Conservation (phyloP, 495 filamentous ascomycete species). For the Trypethelium eluteriae region DNA sequence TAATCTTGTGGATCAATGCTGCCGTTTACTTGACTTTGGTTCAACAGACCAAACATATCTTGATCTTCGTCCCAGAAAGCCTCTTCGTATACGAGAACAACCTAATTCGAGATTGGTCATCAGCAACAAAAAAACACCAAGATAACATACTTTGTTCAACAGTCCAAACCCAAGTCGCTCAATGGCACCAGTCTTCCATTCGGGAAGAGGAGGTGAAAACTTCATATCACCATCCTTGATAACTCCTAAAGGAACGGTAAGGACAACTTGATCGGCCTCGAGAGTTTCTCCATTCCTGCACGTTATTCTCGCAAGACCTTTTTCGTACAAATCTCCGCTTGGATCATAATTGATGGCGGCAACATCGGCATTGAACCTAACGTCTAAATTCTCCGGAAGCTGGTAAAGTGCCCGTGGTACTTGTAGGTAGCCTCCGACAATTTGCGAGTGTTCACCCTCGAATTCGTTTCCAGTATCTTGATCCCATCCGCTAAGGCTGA, state of each 20-base stretch:
- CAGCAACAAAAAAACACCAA: not conserved
- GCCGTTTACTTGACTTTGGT: slow-evolving; percentile 51
- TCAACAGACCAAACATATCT: slow-evolving; percentile 89
- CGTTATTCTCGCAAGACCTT: slow-evolving; percentile 47
- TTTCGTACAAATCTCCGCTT: slow-evolving; percentile 20
- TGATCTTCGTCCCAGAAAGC: slow-evolving; percentile 88
- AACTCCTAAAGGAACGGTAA: slow-evolving; percentile 82
- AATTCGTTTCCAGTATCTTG: slow-evolving; percentile 97
- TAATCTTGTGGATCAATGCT: slow-evolving; percentile 59
- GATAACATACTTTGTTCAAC: slow-evolving; percentile 64
- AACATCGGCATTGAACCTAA: slow-evolving; percentile 63
- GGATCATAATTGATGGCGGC: slow-evolving; percentile 58
- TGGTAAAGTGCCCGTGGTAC: slow-evolving; percentile 74
- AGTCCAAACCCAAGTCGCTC: slow-evolving; percentile 85
- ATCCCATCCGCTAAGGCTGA: slow-evolving; percentile 91
- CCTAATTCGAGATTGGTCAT: slow-evolving; percentile 31
- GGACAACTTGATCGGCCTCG: slow-evolving; percentile 77
- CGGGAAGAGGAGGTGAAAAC: slow-evolving; percentile 77
- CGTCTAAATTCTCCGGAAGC: slow-evolving; percentile 68
- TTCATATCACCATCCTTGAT: slow-evolving; percentile 66
- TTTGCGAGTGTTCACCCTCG: slow-evolving; percentile 84
- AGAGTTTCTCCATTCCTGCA: slow-evolving; percentile 73
- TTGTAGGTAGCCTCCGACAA: slow-evolving; percentile 87
- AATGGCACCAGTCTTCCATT: slow-evolving; percentile 77
- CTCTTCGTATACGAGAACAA: slow-evolving; percentile 80